A percentile compares a stretch with the other conserved stretches of the same genome.
These are phyloP conservation scores for Babjeviella inositovora DNA, from an alignment of 805 yeast genomes.

Conservation along the genomic window DNA sequence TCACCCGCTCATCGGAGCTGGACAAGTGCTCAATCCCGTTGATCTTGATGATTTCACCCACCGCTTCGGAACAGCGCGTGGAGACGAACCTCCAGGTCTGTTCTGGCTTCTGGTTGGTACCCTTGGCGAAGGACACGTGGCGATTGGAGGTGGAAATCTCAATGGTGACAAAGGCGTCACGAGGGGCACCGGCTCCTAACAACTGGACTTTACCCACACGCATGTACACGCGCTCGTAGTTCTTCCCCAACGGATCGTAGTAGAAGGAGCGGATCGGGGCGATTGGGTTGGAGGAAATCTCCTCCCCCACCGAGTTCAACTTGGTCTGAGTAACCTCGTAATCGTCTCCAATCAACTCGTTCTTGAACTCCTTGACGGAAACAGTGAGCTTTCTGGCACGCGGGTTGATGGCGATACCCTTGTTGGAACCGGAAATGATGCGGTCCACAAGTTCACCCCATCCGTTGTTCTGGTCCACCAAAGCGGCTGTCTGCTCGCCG, in stretches of 20 bases:
- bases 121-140: slow-evolving; percentile 42
- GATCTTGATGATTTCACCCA: slow-evolving; percentile 58
- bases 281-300: slow-evolving; percentile 27
- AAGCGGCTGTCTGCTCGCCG: slow-evolving; percentile 14
- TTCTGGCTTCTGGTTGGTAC: slow-evolving; percentile 38
- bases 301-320: slow-evolving; percentile 12
- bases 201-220: slow-evolving; percentile 30
- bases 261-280: slow-evolving; percentile 48
- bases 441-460: slow-evolving; percentile 83
- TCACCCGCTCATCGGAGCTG: slow-evolving; percentile 29
- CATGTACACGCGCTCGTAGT: slow-evolving; percentile 45
- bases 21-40: slow-evolving; percentile 33
- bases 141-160: slow-evolving; percentile 36
- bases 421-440: slow-evolving; percentile 56
- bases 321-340: slow-evolving; percentile 6
- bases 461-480: slow-evolving; percentile 39
- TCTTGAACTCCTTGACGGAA: slow-evolving; percentile 59
- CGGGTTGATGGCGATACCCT: slow-evolving; percentile 70
- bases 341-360: slow-evolving; percentile 11
- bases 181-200: slow-evolving; percentile 2
- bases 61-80: slow-evolving; percentile 50
- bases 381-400: slow-evolving; percentile 59
- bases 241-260: slow-evolving; percentile 45
- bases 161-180: slow-evolving; percentile 23
- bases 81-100: slow-evolving; percentile 58